Evolutionary conservation across 768 basidiomycete genomes (phyloP), one percentile per base, ranked within the genome.

Genomic region (Boletus subparvulus): DNA sequence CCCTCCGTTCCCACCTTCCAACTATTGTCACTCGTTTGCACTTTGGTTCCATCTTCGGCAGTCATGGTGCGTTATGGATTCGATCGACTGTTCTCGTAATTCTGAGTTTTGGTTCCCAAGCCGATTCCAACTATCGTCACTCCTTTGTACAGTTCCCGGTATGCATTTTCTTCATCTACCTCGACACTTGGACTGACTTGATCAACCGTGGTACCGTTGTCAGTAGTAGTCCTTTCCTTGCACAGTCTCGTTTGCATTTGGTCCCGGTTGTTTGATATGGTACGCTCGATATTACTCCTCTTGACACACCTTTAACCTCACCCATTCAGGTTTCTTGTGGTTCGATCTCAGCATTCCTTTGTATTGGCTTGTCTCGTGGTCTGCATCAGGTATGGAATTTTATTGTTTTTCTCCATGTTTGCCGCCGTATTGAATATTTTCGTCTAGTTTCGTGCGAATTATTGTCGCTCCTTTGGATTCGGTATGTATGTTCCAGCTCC

Each of bases 21-120:
- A 59, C 54, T 65, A 56, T 56, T 43, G 54, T 58, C 63, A 61
- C 36, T 65, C 63, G 1, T 65, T 64, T 57, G 6, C 19, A 53
- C 5, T 4, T 11, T 17, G 7, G 6, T 17, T 32, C 21, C 17
- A 21, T 28, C 8, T 11, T 50, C 26, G 30, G 47, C 39, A 45
- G 28, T n/a, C 6, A 54, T 32, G 56, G 60, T 62, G 21, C 32
- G 55, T 40, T 46, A 11, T 12, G 5, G 8, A 26, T 13, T 55
- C 16, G 5, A 36, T 30, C n/a, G 17, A 28, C 3, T 43, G 13
- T 35, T 17, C 17, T 41, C 21, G 13, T 16, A 4, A 14, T 30
- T 16, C 52, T 52, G 40, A 62, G 12, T 14, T 26, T 16, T 9
- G 6, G 17, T 35, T 50, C 14, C 4, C 19, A 21, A 53, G 55